Percentiles rank a stretch among this genome's conserved stretches.
Conservation (phyloP, 257 asterid species). For the Eustoma russellianum region DNA sequence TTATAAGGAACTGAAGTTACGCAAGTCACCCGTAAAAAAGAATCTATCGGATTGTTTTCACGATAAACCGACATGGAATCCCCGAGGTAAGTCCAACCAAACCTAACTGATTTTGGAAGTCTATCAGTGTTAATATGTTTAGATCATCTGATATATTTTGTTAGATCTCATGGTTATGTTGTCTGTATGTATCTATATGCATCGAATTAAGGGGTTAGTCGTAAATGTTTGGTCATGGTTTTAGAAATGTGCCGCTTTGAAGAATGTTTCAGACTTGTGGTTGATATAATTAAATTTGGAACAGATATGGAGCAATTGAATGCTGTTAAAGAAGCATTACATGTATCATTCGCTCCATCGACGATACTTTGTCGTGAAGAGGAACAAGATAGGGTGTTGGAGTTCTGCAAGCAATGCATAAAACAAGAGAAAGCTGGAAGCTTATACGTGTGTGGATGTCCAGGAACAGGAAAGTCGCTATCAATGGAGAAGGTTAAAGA, state of each 20-base stretch:
- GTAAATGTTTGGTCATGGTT: neutral
- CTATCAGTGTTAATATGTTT: neutral
- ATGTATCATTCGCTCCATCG: conserved; percentile 64
- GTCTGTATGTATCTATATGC: neutral
- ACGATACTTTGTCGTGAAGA: conserved; percentile 58
- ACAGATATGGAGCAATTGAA: conserved; percentile 62
- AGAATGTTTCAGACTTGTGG: neutral
- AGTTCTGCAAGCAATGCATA: conserved; percentile 68
- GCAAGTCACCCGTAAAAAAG: conserved; percentile 40
- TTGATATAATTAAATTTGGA: conserved; percentile 10
- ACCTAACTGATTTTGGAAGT: neutral
- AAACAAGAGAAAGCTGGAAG: conserved; percentile 72
- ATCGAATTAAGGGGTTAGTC: neutral
- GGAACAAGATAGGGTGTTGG: conserved; percentile 59
- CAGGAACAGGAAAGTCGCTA: conserved; percentile 92
- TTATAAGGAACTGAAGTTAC: conserved; percentile 12
- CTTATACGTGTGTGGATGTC: conserved; percentile 85
- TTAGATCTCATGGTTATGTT: neutral
- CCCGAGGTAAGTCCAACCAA: conserved; percentile 40
- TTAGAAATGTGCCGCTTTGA: neutral
- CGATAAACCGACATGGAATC: conserved; percentile 59
- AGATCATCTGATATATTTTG: neutral
- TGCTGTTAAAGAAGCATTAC: conserved; percentile 69
- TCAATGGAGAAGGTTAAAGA: conserved; percentile 64
- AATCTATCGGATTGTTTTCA: conserved; percentile 24